Evolutionary conservation across 371 early-diverging fungal species (phyloP).

Genomic region (Mucor saturninus): DNA sequence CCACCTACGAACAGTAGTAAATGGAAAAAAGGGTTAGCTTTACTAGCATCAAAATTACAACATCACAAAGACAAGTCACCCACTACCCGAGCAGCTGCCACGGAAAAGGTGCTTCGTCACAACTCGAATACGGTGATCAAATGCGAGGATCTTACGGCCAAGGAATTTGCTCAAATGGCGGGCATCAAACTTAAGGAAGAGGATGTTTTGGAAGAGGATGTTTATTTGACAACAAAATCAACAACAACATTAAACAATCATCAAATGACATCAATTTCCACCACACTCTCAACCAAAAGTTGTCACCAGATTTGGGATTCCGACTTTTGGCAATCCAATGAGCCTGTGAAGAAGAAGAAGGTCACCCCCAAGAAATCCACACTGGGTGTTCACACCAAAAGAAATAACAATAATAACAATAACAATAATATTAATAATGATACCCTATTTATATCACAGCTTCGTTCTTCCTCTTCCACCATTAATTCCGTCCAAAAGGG

Average conservation of each 20-base stretch:
- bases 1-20: slow-evolving; percentile 22
- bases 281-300: slow-evolving; percentile 30
- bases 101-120: slow-evolving; percentile 46
- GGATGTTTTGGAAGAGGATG: slow-evolving; percentile 2
- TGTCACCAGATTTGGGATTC: slow-evolving; percentile 50
- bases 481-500: slow-evolving; percentile 39
- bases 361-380: too few species aligned
- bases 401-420: slow-evolving; percentile 10
- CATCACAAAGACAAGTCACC: slow-evolving; percentile 15
- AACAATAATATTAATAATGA: slow-evolving; percentile 12
- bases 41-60: slow-evolving; percentile 19
- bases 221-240: slow-evolving; percentile 11
- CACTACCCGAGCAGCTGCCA: slow-evolving; percentile 36
- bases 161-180: slow-evolving; percentile 49
- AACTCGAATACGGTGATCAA: slow-evolving; percentile 14
- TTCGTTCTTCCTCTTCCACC: slow-evolving; percentile 15
- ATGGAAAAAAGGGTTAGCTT: slow-evolving; percentile 30
- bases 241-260: not conserved
- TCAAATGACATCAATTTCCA: slow-evolving; percentile 32
- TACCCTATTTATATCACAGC: slow-evolving; percentile 29
- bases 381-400: not conserved
- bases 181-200: slow-evolving; percentile 41
- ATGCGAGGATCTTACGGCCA: slow-evolving; percentile 53
- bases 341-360: not conserved
- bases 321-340: slow-evolving; percentile 39